Evolutionary conservation across 768 basidiomycete genomes (phyloP), one percentile per base, ranked within the genome.

Genomic region (Amanita molliuscula): DNA sequence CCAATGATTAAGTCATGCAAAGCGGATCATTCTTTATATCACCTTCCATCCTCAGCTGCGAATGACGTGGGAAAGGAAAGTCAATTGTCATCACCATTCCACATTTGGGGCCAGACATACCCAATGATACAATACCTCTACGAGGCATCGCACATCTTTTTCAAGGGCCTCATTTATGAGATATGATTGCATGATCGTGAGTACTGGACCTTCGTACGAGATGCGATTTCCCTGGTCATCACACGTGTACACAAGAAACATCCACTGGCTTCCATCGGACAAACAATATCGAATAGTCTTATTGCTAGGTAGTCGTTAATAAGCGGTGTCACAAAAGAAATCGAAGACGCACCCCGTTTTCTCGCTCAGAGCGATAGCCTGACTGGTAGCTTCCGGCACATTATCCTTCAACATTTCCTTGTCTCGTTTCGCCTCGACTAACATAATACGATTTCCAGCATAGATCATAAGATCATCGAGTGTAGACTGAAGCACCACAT

Each of bases 281-380:
- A 44, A 44, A 44, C 43, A 44, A 44, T 44, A 31, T 28, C 44
- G 44, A 44, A 44, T 28, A 44, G 44, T 44, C 28, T 44, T 44
- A 44, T 44, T 44, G 29, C 44, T 44, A 44, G 44, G 33, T 44
- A 44, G 28, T 33, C 29, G 20, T 28, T 33, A 44, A 44, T 44
- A 7, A 44, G 44, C 16, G 44, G 33, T 31, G 29, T 33, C 28
- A 31, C 31, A 44, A 33, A 44, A 1, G 25, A 2, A 15, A n/a
- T 44, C 15, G 43, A 29, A 44, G 28, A 31, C 43, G 16, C 25
- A 44, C 43, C 42, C 42, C 4, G 43, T 44, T 44, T 31, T 28
- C 26, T 44, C 43, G 43, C 43, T 44, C 28, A 44, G 31, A 44
- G 43, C 43, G 29, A 44, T 44, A 44, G 43, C 43, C 43, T 43